Base-by-base conservation (phyloP, 148 eudicot species). In the Fagopyrum tataricum region DNA sequence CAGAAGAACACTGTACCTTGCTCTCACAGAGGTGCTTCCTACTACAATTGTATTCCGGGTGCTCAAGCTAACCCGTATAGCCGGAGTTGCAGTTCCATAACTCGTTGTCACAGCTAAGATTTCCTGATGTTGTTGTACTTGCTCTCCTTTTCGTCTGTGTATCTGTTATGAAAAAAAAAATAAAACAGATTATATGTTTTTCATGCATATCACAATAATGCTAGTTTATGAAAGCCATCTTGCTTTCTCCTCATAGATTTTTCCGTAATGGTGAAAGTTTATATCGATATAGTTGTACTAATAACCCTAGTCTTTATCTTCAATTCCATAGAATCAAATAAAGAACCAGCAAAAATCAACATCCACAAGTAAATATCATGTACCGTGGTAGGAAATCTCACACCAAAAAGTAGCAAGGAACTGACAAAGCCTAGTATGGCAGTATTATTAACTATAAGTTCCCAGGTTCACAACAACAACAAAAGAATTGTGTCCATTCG, bases 41-140 rank as follows among this genome's bases (percentile, higher is more conserved):
- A 77, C 75, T 77, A 77, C 71, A 77, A 77, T n/a, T 77, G 79
- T 51, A 70, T 47, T 15, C 79, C 79, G 11, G 79, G 75, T 14
- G 79, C 79, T 40, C 39, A 13, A 18, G 79, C 79, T 43, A 77
- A 77, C 14, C 79, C 79, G 17, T 77, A 77, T 56, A 13, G 4
- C 37, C 75, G 79, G 10, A 72, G 79, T 46, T 77, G 79, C 79
- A 58, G 46, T 17, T 71, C 79, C 62, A 77, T 77, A 48, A 77
- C 79, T 2, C 79, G 75, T 2, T 77, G 79, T 72, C 79, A 64
- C 9, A 15, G 75, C 71, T 76, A 72, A 41, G 43, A 44, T 70
- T 70, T 67, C 51, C 44, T 15, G 43, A 51, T 70, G 44, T 7
- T 70, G 71, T 15, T 67, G 72, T 70, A 20, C 49, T 42, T 37